Conservation (phyloP, 1,284 basidiomycete species). For the Cystobasidium slooffiae region DNA sequence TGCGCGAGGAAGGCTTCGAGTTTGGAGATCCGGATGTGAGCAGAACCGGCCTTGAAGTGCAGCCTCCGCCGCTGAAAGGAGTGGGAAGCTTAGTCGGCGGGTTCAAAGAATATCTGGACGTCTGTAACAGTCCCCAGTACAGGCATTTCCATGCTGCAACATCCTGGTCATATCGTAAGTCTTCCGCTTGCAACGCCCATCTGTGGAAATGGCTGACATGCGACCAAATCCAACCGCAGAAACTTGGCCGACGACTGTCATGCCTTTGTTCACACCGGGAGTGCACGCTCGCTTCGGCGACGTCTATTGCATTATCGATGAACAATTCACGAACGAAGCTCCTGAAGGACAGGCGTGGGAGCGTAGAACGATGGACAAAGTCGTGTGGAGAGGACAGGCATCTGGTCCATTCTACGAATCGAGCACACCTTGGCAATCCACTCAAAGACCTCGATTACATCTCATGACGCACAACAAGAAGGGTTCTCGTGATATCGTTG, state of each 20-base stretch:
- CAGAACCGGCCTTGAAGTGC: conserved; percentile 50
- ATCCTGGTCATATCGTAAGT: conserved; percentile 50
- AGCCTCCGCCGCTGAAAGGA: conserved; percentile 14
- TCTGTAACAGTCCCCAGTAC: conserved; percentile 53
- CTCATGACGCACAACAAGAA: conserved; percentile 37
- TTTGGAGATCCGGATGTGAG: conserved; percentile 47
- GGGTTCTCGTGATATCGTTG: conserved; percentile 43
- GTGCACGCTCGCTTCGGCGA: conserved; percentile 47
- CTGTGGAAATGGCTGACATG: neutral
- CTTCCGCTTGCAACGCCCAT: neutral
- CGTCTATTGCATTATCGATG: conserved; percentile 49
- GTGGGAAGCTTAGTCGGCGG: conserved; percentile 49
- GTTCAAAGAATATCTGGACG: conserved; percentile 50
- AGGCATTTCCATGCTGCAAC: conserved; percentile 52
- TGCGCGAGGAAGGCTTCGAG: conserved; percentile 47
- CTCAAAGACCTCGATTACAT: conserved; percentile 60
- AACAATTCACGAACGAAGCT: conserved; percentile 57
- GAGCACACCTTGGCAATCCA: conserved; percentile 57
- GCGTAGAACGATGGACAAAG: conserved; percentile 55
- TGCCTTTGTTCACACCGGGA: conserved; percentile 52
- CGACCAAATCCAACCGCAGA: neutral
- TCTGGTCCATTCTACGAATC: conserved; percentile 60
- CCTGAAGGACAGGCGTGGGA: conserved; percentile 58
- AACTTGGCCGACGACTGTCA: conserved; percentile 50
- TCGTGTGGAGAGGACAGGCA: conserved; percentile 58